Evolutionary conservation across 2,329 filamentous ascomycete genomes (phyloP), one percentile per base, ranked within the genome.

Genomic region (Phialophora tarda): DNA sequence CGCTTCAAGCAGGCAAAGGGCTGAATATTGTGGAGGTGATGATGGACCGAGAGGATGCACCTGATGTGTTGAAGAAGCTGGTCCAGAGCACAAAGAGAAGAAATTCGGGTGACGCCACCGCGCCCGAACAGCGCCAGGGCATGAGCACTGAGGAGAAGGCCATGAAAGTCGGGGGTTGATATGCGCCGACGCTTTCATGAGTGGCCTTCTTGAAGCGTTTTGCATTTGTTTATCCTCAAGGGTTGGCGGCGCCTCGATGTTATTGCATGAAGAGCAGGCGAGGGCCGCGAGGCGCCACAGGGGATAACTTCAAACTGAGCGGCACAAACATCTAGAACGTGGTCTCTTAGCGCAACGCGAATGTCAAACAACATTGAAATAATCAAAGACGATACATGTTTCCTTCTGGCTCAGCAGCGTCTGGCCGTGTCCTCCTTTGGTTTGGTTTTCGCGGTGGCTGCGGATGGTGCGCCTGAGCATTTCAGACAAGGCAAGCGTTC

Each of bases 21-120:
- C 64, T 82, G 30, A 74, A 77, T 47, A 75, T 82, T 69, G 74
- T 81, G 7, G 80, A 82, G 74, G 75, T 82, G 0, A 73, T 78
- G 17, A 78, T 82, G 77, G 76, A 72, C 3, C 72, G 71, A 30
- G 74, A 78, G 47, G 79, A 81, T 73, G 75, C 76, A 5, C 74
- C 77, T 17, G 74, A 75, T 1, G 69, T 73, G 26, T 64, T 79
- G 65, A 69, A 75, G 65, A 72, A 70, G 34, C 60, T 79, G 24
- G 68, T 79, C 23, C 57, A 66, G 34, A 66, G 56, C 55, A 68
- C 66, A 2, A 64, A 62, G 34, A 44, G 67, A 23, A 59, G 71
- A 38, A 72, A 71, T 55, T 69, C 61, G 56, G 68, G 71, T 74
- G n/a, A 71, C 6, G 34, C 23, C 26, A 69, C 64, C 23, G 28